Evolutionary conservation across 2,329 filamentous ascomycete species (phyloP), one percentile per base, ranked within the genome.

Genomic region (Talaromyces sp.): DNA sequence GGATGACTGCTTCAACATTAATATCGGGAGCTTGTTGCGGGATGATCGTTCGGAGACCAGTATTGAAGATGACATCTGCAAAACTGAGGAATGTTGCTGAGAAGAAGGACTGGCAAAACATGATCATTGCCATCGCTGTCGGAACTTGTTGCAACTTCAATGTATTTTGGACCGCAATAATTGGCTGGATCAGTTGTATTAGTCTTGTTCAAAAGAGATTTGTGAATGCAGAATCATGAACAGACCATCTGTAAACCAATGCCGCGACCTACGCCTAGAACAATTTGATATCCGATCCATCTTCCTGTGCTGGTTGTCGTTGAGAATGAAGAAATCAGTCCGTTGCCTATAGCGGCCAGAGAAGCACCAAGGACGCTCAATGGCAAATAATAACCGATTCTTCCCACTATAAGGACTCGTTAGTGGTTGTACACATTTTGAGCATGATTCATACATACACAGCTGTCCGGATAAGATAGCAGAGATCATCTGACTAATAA

Each of bases 51-150:
- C 86, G 77, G 19, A 91, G 78, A 0, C 83, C 85, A 70, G 90
- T 90, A 67, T 86, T 84, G 78, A 91, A 90, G 54, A 90, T 82
- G 22, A 87, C 86, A 73, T 91, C 87, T 0, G 85, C 85, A 10
- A 90, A 85, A 6, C 85, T 84, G 57, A 91, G 84, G 68, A 86
- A 85, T 27, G 91, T 76, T 2, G 89, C 87, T 3, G 88, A 88
- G 47, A 88, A 88, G 3, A 91, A 81, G 1, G 82, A 82, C 71
- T 90, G 87, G 77, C 86, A 87, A 76, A 91, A 89, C 67, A 83
- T 78, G 33, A 58, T 72, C 48, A 79, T 69, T 3, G 78, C 74
- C 67, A 79, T 80, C 2, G 74, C 79, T 3, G 75, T 72, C 2
- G 79, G 77, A n/a, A 81, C 65, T 47, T 79, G 72, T 13, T 70